These are phyloP conservation scores for Oxyria digyna DNA, from an alignment of 148 eudicot species.

Conservation along the genomic window DNA sequence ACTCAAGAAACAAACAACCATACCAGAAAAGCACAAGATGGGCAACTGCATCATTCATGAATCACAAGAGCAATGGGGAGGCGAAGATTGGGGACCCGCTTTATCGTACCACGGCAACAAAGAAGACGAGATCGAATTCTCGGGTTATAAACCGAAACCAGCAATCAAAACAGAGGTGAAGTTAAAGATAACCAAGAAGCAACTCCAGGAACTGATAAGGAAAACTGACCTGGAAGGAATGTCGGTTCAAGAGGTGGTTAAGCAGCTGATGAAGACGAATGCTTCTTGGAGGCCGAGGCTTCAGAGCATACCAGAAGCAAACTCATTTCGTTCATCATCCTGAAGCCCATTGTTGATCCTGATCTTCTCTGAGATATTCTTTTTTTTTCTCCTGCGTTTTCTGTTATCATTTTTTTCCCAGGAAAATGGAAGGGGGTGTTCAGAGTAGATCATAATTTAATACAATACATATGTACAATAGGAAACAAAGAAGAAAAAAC, in stretches of 20 bases:
- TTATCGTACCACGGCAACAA: neutral
- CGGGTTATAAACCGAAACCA: neutral
- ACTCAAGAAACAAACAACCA: neutral
- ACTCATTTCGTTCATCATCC: neutral
- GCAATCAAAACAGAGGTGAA: neutral
- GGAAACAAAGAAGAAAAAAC: neutral
- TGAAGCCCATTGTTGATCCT: neutral
- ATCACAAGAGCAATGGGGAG: slow-evolving; percentile 5
- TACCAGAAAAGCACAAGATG: slow-evolving; percentile 2
- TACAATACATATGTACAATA: neutral
- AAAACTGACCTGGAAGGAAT: neutral
- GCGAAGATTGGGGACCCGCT: neutral
- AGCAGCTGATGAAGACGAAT: neutral
- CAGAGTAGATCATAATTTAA: neutral
- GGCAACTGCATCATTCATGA: slow-evolving; percentile 5
- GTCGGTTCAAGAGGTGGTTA: neutral
- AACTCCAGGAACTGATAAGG: neutral
- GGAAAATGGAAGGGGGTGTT: neutral
- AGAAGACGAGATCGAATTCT: neutral
- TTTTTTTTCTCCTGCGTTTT: neutral
- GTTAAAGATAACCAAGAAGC: neutral
- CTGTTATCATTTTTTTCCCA: neutral
- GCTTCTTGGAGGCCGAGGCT: neutral
- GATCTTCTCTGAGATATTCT: too few species aligned
- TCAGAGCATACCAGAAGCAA: neutral